Percentiles rank a stretch among this genome's conserved stretches.
These are phyloP conservation scores for Lactarius hatsudake DNA, from an alignment of 768 basidiomycete species.

Conservation along the genomic window DNA sequence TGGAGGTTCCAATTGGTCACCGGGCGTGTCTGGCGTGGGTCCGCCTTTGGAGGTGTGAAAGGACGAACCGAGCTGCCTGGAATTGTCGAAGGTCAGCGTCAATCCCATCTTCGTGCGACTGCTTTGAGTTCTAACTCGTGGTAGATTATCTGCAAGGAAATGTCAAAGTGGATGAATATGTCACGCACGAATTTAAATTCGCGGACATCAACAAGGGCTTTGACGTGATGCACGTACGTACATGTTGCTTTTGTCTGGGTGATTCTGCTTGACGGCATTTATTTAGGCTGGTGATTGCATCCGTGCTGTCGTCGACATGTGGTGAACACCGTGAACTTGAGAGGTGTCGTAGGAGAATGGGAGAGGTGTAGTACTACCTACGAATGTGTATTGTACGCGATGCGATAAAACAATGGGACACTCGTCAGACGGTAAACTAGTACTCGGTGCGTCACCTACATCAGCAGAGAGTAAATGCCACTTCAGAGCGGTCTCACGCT, in stretches of 20 bases:
- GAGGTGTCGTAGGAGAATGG: not conserved
- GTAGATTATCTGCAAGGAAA: constrained; percentile 78
- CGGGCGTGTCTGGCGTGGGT: constrained; percentile 91
- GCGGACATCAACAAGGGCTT: constrained; percentile 84
- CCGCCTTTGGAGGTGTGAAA: constrained; percentile 97
- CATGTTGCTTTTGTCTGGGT: not conserved
- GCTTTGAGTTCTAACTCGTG: constrained; percentile 15
- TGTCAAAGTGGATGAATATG: constrained; percentile 92
- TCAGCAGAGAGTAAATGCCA: not conserved
- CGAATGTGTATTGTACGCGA: not conserved
- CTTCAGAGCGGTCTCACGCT: not conserved
- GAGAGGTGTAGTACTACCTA: not conserved
- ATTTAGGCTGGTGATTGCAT: constrained; percentile 80
- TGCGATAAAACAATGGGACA: not conserved
- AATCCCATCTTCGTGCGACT: not conserved
- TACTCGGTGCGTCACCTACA: not conserved
- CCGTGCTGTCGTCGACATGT: constrained; percentile 93
- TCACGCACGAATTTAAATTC: constrained; percentile 79
- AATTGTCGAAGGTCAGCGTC: constrained; percentile 73
- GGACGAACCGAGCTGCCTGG: constrained; percentile 94
- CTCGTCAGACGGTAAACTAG: not conserved
- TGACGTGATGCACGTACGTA: constrained; percentile 92
- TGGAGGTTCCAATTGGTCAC: constrained; percentile 62
- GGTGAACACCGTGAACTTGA: constrained; percentile 15
- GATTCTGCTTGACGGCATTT: constrained; percentile 19